Evolutionary conservation across 169 alveolate species (phyloP), one percentile per base, ranked within the genome.

Genomic region (Cryptosporidium viatorum): DNA sequence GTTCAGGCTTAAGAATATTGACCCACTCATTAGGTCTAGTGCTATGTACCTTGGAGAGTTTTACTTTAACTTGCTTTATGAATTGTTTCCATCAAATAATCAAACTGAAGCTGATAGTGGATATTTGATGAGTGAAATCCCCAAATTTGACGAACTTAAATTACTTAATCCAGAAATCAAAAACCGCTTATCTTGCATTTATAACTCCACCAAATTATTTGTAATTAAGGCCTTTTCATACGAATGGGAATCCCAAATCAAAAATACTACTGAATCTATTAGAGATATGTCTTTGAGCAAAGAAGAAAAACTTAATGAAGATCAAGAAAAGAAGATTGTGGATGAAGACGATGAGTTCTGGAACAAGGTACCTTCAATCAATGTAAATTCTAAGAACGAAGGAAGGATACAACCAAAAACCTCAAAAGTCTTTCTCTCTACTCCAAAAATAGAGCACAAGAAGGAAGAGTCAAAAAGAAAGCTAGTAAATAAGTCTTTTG

Each of bases 261-360:
- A 6, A 48, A 48, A 48, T 48, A 6, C 7, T 48, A 48, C 21
- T 48, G 55, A 48, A 48, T 48, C 55, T 0, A 48, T 14, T 48
- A 48, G 14, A 14, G 55, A 48, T 14, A 48, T 48, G 55, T 0
- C 2, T 23, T 48, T 48, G 55, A 18, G 31, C 29, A 4, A 10
- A 26, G 18, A 14, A 26, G 37, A 70, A 70, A 50, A 51, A 23
- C n/a, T 43, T 2, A 39, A n/a, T 21, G 31, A 37, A 48, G 10
- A 69, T 12, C 18, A 69, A 43, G 41, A 12, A 3, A 14, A 23
- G 59, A 14, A 41, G 7, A 35, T 73, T 37, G 7, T n/a, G 16
- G 80, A 80, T 29, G 67, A 62, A 26, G 89, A 80, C 26, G 89
- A 80, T 29, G 45, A 59, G 14, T 80, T 80, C 31, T 80, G 89